These are phyloP conservation scores for Rhizopogon vinicolor DNA, from an alignment of 768 basidiomycete species.

Conservation along the genomic window DNA sequence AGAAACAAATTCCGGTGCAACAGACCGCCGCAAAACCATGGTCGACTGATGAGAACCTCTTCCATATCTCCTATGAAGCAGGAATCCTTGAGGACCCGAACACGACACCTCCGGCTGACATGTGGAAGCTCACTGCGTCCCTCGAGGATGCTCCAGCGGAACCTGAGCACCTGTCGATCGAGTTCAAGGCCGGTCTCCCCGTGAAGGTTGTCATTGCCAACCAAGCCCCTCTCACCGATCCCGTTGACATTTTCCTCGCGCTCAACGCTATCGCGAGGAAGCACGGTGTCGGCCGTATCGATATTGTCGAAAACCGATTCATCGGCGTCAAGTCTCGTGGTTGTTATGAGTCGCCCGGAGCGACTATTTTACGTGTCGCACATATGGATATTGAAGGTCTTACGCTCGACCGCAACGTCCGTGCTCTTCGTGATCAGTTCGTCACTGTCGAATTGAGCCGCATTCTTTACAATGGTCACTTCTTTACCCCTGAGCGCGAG, in stretches of 20 bases:
- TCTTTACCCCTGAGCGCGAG: slow-evolving; percentile 99
- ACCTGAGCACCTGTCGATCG: slow-evolving; percentile 79
- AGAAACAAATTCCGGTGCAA: slow-evolving; percentile 86
- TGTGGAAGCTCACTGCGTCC: slow-evolving; percentile 96
- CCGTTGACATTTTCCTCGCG: slow-evolving; percentile 88
- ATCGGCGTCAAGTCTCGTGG: slow-evolving; percentile 98
- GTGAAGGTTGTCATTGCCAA: slow-evolving; percentile 65
- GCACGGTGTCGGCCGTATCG: slow-evolving; percentile 94
- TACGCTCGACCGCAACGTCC: slow-evolving; percentile 94
- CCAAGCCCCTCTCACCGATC: slow-evolving; percentile 73
- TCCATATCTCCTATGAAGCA: slow-evolving; percentile 99
- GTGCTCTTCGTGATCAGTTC: slow-evolving; percentile 91
- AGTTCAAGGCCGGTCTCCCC: slow-evolving; percentile 85
- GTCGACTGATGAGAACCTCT: slow-evolving; percentile 99
- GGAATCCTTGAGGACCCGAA: slow-evolving; percentile 98
- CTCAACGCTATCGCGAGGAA: slow-evolving; percentile 91
- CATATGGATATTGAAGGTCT: slow-evolving; percentile 97
- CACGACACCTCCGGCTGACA: slow-evolving; percentile 89
- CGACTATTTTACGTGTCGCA: slow-evolving; percentile 90
- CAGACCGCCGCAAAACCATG: slow-evolving; percentile 97
- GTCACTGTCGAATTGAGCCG: slow-evolving; percentile 84
- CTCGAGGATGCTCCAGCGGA: slow-evolving; percentile 76
- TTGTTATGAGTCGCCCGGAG: slow-evolving; percentile 98
- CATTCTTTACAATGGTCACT: slow-evolving; percentile 97
- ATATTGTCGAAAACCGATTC: slow-evolving; percentile 99